These are phyloP conservation scores for Xerocomus nothofagi DNA, from an alignment of 1,284 basidiomycete species.

Conservation along the genomic window DNA sequence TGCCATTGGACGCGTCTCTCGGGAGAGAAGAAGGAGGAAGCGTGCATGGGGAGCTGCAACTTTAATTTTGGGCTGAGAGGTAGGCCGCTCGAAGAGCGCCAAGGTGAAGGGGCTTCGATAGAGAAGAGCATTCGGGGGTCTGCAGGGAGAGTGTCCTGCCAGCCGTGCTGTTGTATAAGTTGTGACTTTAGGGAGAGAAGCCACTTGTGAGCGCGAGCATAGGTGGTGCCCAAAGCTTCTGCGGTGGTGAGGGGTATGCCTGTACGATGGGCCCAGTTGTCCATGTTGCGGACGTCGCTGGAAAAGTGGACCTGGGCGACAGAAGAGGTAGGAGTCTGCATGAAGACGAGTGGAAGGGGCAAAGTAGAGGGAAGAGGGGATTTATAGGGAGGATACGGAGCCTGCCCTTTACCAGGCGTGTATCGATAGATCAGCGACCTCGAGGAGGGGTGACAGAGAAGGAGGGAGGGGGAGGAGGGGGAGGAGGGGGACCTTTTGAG, in stretches of 20 bases:
- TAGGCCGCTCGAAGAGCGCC: conserved; percentile 69
- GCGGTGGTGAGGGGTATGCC: conserved; percentile 77
- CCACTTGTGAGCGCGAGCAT: conserved; percentile 76
- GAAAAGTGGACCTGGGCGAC: conserved; percentile 72
- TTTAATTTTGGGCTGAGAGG: conserved; percentile 72
- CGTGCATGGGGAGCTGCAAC: conserved; percentile 71
- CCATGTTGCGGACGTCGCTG: conserved; percentile 74
- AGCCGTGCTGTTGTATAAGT: conserved; percentile 66
- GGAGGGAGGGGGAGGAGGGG: conserved; percentile 5
- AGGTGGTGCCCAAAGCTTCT: conserved; percentile 73
- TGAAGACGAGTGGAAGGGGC: conserved; percentile 16
- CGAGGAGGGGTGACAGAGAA: conserved; percentile 22
- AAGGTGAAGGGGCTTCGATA: conserved; percentile 72
- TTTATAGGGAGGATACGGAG: conserved; percentile 30
- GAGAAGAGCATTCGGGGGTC: conserved; percentile 74
- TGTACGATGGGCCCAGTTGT: conserved; percentile 74
- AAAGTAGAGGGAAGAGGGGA: conserved; percentile 7
- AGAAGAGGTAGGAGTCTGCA: conserved; percentile 41
- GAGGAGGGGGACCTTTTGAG: conserved; percentile 36
- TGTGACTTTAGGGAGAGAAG: conserved; percentile 57
- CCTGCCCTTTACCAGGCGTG: conserved; percentile 38
- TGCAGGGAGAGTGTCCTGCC: conserved; percentile 57
- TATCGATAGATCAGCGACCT: conserved; percentile 15
- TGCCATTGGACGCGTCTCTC: conserved; percentile 82
- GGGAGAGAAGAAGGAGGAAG: conserved; percentile 79